Base-by-base conservation (phyloP, 2,329 filamentous ascomycete genomes). In the Talaromyces sp. region DNA sequence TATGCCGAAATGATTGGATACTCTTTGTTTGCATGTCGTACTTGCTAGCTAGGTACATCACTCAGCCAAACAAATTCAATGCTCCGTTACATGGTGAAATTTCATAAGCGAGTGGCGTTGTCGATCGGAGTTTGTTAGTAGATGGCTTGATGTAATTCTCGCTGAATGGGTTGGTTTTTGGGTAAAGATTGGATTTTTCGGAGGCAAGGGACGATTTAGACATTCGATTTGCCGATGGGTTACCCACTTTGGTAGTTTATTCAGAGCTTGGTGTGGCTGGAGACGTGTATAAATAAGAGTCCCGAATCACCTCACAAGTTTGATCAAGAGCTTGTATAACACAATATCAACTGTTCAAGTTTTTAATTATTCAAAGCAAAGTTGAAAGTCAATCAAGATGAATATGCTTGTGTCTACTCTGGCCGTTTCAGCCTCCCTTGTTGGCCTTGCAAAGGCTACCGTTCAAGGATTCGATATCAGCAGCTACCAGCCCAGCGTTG, bases 381-480 rank as follows among this genome's bases (percentile, higher is more conserved):
- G 4, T 50, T 16, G 9, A 16, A n/a, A 11, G 2, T 50, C 19
- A 11, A n/a, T 19, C 19, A 52, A 48, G 14, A 64, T 64, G 62
- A 52, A 64, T 9, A 47, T 54, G 22, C 7, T 59, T 47, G 9
- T 66, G 35, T 59, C 64, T 59, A 27, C 54, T 33, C 24, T 64
- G 27, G 56, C 60, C n/a, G 57, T 52, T 5, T 39, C 63, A 19
- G 27, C 63, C 47, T 48, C 63, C 54, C 52, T 65, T 13, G 16
- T 64, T n/a, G 65, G 65, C 58, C 39, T 64, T 8, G 70, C 68
- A 31, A 67, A 67, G n/a, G 63, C 63, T 5, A 65, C 62, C 27
- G 70, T 76, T 10, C 73, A 76, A 48, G 74, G 74, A 35, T 76
- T 76, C 57, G 74, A 76, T 61, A 75, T 76, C 63, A 75, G 73